A percentile compares a stretch with the other conserved stretches of the same genome.
These are phyloP conservation scores for Pyrus hybrid DNA, from an alignment of 331 rosid genomes.

Conservation along the genomic window DNA sequence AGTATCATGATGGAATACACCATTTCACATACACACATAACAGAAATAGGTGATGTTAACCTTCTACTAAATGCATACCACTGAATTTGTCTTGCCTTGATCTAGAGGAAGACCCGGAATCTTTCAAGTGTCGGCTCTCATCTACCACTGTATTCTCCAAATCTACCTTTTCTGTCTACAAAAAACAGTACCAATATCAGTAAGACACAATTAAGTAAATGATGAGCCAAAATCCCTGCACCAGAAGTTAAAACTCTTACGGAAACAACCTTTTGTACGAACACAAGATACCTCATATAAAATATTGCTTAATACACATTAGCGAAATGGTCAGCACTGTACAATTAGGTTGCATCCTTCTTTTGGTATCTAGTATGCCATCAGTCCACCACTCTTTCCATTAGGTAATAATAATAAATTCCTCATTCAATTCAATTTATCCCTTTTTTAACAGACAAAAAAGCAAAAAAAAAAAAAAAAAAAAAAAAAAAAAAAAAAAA, in stretches of 20 bases:
- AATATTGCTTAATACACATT: background rate
- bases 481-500: too few species aligned
- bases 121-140: conserved; percentile 86
- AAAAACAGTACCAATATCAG: conserved; percentile 16
- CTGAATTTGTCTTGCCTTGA: conserved; percentile 61
- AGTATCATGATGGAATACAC: background rate
- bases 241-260: background rate
- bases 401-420: background rate
- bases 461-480: too few species aligned
- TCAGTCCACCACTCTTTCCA: background rate
- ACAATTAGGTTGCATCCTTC: background rate
- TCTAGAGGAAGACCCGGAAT: conserved; percentile 47
- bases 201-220: conserved; percentile 9
- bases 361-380: background rate
- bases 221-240: background rate
- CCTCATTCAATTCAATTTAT: background rate
- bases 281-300: background rate
- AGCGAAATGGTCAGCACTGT: background rate
- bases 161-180: conserved; percentile 98
- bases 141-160: conserved; percentile 96
- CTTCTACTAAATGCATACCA: conserved; percentile 43
- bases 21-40: background rate
- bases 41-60: background rate
- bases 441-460: too few species aligned
- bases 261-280: background rate